These are phyloP conservation scores for Mimosa pudica DNA, from an alignment of 306 rosid species.

Conservation along the genomic window DNA sequence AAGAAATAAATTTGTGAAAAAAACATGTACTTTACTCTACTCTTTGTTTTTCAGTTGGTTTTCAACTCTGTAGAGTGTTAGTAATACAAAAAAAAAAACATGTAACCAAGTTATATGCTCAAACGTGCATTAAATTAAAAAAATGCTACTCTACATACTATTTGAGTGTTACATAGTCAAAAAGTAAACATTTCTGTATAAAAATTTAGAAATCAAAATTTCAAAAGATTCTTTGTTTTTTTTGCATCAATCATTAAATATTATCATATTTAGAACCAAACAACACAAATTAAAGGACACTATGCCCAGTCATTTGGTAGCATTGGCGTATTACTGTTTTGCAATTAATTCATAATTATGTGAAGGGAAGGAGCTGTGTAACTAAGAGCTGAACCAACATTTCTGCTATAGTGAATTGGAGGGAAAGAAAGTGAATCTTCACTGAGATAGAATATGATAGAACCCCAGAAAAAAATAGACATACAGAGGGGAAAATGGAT, in stretches of 20 bases:
- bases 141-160: background rate
- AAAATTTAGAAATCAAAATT: slow-evolving; percentile 1
- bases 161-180: background rate
- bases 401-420: background rate
- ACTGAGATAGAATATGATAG: too few species aligned
- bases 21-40: background rate
- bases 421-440: background rate
- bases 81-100: background rate
- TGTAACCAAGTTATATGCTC: background rate
- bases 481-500: too few species aligned
- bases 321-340: too few species aligned
- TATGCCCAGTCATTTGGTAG: too few species aligned
- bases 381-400: background rate
- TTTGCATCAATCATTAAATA: background rate
- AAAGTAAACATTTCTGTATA: background rate
- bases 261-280: background rate
- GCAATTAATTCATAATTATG: background rate
- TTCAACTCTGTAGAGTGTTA: background rate
- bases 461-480: too few species aligned
- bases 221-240: background rate
- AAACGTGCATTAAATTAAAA: slow-evolving; percentile 15
- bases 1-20: background rate
- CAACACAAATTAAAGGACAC: too few species aligned
- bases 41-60: background rate
- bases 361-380: background rate